Conservation (phyloP, 2,329 filamentous ascomycete genomes). For the Hirsutella minnesotensis region DNA sequence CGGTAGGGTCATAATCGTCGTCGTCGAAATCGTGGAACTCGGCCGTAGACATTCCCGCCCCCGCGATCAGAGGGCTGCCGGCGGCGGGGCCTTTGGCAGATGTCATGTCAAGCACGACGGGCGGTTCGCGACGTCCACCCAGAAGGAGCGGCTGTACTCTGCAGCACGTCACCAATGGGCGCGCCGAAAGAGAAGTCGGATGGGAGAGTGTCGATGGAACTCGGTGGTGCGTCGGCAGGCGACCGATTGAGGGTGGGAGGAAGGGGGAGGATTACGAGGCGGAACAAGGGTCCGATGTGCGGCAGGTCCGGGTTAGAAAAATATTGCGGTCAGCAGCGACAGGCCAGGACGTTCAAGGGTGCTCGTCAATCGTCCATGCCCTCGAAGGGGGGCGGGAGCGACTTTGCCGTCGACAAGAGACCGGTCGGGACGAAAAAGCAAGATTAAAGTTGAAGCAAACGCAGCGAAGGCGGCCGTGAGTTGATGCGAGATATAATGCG, state of each 20-base stretch:
- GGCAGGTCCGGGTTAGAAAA: not conserved
- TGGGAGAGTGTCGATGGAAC: not conserved
- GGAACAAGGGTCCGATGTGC: not conserved
- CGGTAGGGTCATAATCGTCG: conserved; percentile 23
- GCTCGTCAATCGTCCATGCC: not conserved
- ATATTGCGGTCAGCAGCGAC: not conserved
- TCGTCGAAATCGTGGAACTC: conserved; percentile 27
- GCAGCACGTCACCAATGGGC: not conserved
- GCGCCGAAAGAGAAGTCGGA: not conserved
- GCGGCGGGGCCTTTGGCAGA: conserved; percentile 17
- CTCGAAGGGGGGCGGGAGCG: not conserved
- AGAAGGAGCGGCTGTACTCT: not conserved
- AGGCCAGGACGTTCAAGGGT: not conserved
- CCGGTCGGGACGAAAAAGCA: not conserved
- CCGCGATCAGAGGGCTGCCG: conserved; percentile 27
- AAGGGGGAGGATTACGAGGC: not conserved
- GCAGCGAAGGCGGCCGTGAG: not conserved
- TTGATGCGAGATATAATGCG: not conserved
- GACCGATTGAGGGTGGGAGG: not conserved
- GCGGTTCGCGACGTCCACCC: conserved; percentile 6
- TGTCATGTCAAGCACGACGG: conserved; percentile 22
- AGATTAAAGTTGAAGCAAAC: not conserved
- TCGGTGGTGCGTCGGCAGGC: not conserved
- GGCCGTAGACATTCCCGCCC: conserved; percentile 22
- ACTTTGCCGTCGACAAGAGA: not conserved